Evolutionary conservation across 2,329 filamentous ascomycete species (phyloP), one percentile per base, ranked within the genome.

Genomic region (Hypoxylon sp.): DNA sequence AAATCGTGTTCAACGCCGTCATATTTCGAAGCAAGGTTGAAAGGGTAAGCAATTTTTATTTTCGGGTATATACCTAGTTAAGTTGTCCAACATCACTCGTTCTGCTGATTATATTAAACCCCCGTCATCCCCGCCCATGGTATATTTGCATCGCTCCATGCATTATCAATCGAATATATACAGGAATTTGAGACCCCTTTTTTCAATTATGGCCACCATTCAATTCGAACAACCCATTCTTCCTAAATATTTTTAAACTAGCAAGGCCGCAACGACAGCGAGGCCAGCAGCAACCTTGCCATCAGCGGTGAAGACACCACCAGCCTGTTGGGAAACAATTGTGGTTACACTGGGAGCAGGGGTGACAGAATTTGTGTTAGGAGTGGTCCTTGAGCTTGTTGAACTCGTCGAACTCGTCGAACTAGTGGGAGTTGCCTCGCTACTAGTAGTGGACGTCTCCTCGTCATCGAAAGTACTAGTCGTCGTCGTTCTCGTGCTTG

Each of bases 201-300:
- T 3, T 4, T n/a, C 17, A 22, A 44, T 44, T 44, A 22, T 44
- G 10, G 17, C 39, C 39, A 8, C 17, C 39, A 44, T 17, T 22
- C 39, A 22, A 10, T 19, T 44, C 39, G 39, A 44, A 42, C 5
- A 42, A 22, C 39, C 17, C 10, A 19, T 5, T 44, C 17, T 11
- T 44, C 14, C 39, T 9, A 3, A 5, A 4, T 11, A 4, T 9
- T 31, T n/a, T 59, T 70, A 71, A 44, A 71, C 53, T 2, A 74
- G 33, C n/a, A 73, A 58, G 31, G 66, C 74, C 19, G 69, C 70
- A 29, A 60, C 66, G 17, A 70, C 64, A 10, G 61, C 72, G 53
- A 74, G 35, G 35, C 72, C 69, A 6, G 72, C 72, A 11, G 65
- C 66, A 5, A 73, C 56, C 50, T 33, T 70, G 51, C 67, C 47